A percentile compares a stretch with the other conserved stretches of the same genome.
Conservation (phyloP, 2,329 filamentous ascomycete species). For the Fusarium oxysporum region DNA sequence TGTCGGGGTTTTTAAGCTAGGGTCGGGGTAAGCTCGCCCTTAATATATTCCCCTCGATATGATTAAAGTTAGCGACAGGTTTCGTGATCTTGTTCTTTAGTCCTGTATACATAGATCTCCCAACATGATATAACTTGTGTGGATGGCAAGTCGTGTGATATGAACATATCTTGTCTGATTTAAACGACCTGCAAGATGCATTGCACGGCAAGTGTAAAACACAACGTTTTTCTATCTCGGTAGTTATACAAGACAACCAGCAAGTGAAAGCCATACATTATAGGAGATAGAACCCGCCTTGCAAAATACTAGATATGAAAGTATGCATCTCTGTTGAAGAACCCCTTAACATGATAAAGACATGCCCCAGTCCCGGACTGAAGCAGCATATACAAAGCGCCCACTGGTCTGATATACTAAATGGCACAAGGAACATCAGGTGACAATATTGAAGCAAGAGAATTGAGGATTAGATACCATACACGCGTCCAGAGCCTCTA, state of each 20-base stretch:
- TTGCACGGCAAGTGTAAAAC: slow-evolving; percentile 6
- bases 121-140: neutral
- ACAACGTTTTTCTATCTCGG: slow-evolving; percentile 7
- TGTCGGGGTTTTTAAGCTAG: slow-evolving; percentile 36
- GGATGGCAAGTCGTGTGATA: neutral
- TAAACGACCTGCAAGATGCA: slow-evolving; percentile 14
- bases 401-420: neutral
- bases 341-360: neutral
- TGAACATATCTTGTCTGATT: neutral
- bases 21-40: slow-evolving; percentile 30
- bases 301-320: neutral
- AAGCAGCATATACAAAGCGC: neutral
- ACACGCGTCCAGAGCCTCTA: slow-evolving; percentile 42
- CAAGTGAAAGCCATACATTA: neutral
- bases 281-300: neutral
- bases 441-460: slow-evolving; percentile 21
- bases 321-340: neutral
- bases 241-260: neutral
- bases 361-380: neutral
- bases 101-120: slow-evolving; percentile 8
- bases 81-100: slow-evolving; percentile 7
- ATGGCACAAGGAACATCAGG: slow-evolving; percentile 2
- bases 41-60: neutral
- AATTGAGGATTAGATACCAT: slow-evolving; percentile 42
- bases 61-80: neutral